Conservation (phyloP, 768 basidiomycete species). For the Termitomyces sp. region DNA sequence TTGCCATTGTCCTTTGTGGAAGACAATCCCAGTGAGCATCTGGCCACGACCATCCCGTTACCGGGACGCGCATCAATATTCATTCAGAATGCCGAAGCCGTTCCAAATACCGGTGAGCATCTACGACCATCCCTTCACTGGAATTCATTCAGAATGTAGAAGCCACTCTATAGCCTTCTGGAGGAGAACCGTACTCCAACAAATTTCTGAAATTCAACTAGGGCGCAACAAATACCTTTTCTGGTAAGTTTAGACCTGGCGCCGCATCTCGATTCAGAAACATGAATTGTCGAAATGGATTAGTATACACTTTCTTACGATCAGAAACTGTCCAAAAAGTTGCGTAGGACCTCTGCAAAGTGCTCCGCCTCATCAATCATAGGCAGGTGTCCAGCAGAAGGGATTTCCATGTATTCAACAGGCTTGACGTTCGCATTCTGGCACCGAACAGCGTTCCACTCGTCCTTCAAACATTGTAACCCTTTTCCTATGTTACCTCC, state of each 20-base stretch:
- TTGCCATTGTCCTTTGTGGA: neutral
- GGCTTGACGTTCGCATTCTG: conserved; percentile 7
- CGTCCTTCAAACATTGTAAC: conserved; percentile 27
- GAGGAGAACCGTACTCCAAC: too few relatives aligned
- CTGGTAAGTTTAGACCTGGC: neutral
- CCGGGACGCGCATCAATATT: too few relatives aligned
- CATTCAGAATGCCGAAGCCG: too few relatives aligned
- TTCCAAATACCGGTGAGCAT: neutral
- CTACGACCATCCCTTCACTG: neutral
- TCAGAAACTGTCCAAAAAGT: conserved; percentile 23
- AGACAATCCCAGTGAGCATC: neutral
- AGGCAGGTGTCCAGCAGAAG: conserved; percentile 43
- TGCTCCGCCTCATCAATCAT: conserved; percentile 47
- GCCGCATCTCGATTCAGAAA: neutral
- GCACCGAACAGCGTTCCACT: conserved; percentile 16
- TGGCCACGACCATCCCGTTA: neutral
- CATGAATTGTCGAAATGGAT: neutral
- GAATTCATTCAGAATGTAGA: too few relatives aligned
- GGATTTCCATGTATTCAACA: conserved; percentile 31
- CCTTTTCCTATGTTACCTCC: conserved; percentile 41
- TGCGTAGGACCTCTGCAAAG: conserved; percentile 32
- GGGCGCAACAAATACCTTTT: neutral
- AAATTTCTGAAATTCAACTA: neutral
- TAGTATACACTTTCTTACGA: neutral
- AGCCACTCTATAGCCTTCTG: too few relatives aligned